These are phyloP conservation scores for Tulasnella sp. DNA, from an alignment of 768 basidiomycete genomes.

Conservation along the genomic window DNA sequence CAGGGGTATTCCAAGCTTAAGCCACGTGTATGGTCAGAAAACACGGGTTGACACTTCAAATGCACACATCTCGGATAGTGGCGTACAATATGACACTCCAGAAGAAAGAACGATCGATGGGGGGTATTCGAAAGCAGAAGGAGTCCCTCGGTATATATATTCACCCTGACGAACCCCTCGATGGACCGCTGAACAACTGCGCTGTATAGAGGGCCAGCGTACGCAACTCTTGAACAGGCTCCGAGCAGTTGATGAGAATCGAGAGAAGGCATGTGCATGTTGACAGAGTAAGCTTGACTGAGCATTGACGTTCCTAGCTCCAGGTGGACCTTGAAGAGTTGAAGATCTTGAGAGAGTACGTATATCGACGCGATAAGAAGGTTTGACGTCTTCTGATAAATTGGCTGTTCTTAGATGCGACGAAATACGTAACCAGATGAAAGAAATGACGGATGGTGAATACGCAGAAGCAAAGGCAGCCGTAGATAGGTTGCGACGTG, in stretches of 20 bases:
- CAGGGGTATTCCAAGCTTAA: not conserved
- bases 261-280: conserved; percentile 45
- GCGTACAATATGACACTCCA: conserved; percentile 73
- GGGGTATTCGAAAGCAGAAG: conserved; percentile 74
- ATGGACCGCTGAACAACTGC: not conserved
- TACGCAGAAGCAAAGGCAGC: conserved; percentile 63
- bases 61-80: conserved; percentile 79
- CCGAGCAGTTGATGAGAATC: conserved; percentile 67
- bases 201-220: conserved; percentile 29
- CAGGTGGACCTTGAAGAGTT: conserved; percentile 60
- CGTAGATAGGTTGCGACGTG: conserved; percentile 61
- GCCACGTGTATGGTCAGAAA: conserved; percentile 37
- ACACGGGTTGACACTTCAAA: conserved; percentile 69
- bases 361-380: too few species aligned
- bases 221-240: conserved; percentile 54
- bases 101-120: conserved; percentile 63
- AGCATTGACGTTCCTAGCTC: not conserved
- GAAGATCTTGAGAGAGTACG: conserved; percentile 58
- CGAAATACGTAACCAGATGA: conserved; percentile 58
- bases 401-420: conserved; percentile 46
- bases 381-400: too few species aligned
- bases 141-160: conserved; percentile 45
- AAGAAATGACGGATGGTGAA: conserved; percentile 57
- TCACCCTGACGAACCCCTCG: too few species aligned
- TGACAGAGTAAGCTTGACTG: not conserved